Percentiles rank a stretch among this genome's conserved stretches.
Evolutionary conservation across 2,329 filamentous ascomycete genomes (phyloP).

Genomic region (Microdochium paspali): DNA sequence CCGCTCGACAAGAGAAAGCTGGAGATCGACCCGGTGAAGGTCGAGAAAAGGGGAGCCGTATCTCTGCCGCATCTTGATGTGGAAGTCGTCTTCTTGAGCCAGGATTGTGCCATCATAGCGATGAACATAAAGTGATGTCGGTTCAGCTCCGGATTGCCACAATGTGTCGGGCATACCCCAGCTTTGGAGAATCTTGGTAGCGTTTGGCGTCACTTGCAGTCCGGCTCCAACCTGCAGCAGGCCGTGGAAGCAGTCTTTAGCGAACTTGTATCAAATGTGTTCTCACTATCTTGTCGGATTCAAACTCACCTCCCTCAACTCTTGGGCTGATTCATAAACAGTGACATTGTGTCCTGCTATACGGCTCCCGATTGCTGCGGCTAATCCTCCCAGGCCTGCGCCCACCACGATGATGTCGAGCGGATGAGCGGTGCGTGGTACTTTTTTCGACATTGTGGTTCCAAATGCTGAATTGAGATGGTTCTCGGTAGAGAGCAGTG

Average conservation of each 20-base stretch:
- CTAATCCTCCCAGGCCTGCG: conserved; percentile 31
- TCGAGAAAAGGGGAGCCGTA: conserved; percentile 50
- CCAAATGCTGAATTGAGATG: too few relatives aligned
- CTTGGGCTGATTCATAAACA: conserved; percentile 29
- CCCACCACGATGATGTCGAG: conserved; percentile 30
- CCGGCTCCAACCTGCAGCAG: conserved; percentile 39
- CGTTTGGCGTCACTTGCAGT: conserved; percentile 42
- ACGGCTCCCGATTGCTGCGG: conserved; percentile 25
- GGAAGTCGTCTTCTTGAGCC: conserved; percentile 40
- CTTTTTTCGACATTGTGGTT: too few relatives aligned
- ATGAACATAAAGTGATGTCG: conserved; percentile 38
- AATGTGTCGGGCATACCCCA: conserved; percentile 39
- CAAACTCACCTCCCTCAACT: conserved; percentile 26
- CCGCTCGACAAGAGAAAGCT: conserved; percentile 38
- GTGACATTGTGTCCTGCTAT: conserved; percentile 28
- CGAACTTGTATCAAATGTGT: too few relatives aligned
- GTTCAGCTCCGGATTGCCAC: conserved; percentile 26
- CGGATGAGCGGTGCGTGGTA: background rate
- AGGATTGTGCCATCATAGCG: conserved; percentile 41
- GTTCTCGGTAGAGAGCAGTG: too few relatives aligned
- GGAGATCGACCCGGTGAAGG: conserved; percentile 53
- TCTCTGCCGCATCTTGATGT: conserved; percentile 38
- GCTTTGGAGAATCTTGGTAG: conserved; percentile 35
- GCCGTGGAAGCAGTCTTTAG: too few relatives aligned
- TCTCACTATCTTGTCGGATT: too few relatives aligned